Evolutionary conservation across 2,329 filamentous ascomycete species (phyloP).

Genomic region (Pseudofabraea citricarpa): DNA sequence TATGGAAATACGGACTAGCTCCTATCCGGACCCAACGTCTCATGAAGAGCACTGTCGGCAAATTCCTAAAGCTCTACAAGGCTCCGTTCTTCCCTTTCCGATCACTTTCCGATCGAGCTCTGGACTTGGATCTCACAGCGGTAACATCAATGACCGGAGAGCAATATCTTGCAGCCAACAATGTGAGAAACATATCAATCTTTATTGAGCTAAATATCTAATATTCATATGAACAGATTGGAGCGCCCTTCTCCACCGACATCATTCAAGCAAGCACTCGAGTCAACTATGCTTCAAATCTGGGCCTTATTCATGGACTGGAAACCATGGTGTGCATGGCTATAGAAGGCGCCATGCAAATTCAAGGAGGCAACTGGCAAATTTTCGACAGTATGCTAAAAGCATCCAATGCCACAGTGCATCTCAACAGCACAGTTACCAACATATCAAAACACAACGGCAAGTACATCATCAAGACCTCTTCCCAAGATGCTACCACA

Average conservation of each 20-base stretch:
- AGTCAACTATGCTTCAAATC: slow-evolving; percentile 91
- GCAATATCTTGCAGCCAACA: slow-evolving; percentile 64
- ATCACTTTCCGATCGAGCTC: slow-evolving; percentile 65
- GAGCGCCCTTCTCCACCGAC: slow-evolving; percentile 65
- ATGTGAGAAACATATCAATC: too few relatives aligned
- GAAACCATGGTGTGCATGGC: slow-evolving; percentile 89
- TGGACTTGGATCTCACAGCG: slow-evolving; percentile 61
- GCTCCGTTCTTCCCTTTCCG: slow-evolving; percentile 78
- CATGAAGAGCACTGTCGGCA: slow-evolving; percentile 64
- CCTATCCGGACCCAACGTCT: slow-evolving; percentile 70
- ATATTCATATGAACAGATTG: too few relatives aligned
- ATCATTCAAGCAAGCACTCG: slow-evolving; percentile 87
- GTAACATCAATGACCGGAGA: slow-evolving; percentile 68
- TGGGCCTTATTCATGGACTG: slow-evolving; percentile 80
- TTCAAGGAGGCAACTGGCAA: slow-evolving; percentile 86
- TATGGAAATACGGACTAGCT: slow-evolving; percentile 81
- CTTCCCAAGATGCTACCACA: slow-evolving; percentile 8
- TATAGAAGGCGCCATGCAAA: slow-evolving; percentile 73
- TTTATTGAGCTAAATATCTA: too few relatives aligned
- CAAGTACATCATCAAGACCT: slow-evolving; percentile 41
- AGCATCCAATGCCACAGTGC: slow-evolving; percentile 54
- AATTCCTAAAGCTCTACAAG: slow-evolving; percentile 77
- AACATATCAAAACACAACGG: slow-evolving; percentile 48
- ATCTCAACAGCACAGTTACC: slow-evolving; percentile 64
- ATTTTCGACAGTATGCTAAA: slow-evolving; percentile 84